phyloP scores from a whole-genome alignment of 2,329 filamentous ascomycete genomes.

The Mariannaea sp. region DNA sequence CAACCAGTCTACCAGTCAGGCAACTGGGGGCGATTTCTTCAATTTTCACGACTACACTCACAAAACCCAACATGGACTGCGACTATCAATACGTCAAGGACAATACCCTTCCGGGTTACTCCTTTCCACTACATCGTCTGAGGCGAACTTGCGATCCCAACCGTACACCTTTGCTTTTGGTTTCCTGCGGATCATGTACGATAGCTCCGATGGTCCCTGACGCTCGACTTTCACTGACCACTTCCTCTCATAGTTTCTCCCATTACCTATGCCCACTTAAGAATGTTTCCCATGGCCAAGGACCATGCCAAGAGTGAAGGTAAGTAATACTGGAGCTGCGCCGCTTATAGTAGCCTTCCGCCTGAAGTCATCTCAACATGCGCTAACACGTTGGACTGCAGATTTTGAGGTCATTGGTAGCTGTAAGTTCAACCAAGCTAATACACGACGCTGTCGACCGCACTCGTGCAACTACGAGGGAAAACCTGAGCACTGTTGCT shows the following conservation, averaged over 20 bases:
- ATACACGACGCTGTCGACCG: neutral
- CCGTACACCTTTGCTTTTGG: conserved; percentile 66
- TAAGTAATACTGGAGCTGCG: conserved; percentile 19
- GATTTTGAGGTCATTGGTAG: conserved; percentile 83
- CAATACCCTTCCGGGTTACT: conserved; percentile 52
- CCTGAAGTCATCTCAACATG: neutral
- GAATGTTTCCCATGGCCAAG: conserved; percentile 87
- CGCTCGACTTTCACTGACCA: conserved; percentile 18
- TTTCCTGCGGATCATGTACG: conserved; percentile 68
- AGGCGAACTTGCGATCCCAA: conserved; percentile 57
- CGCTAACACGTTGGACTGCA: conserved; percentile 17
- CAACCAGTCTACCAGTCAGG: neutral
- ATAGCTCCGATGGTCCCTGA: conserved; percentile 8
- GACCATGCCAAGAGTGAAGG: conserved; percentile 68
- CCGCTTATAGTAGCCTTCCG: neutral
- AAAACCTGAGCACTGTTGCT: neutral
- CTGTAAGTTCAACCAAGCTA: conserved; percentile 48
- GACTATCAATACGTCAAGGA: conserved; percentile 43
- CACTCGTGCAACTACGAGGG: neutral
- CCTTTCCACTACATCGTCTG: conserved; percentile 65
- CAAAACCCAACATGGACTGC: conserved; percentile 32
- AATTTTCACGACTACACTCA: neutral
- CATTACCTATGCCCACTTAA: conserved; percentile 69
- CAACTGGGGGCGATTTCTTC: neutral
- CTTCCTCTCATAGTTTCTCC: conserved; percentile 58